Evolutionary conservation across 371 early-diverging fungal genomes (phyloP), one percentile per base, ranked within the genome.

Genomic region (Gilbertella persicaria): DNA sequence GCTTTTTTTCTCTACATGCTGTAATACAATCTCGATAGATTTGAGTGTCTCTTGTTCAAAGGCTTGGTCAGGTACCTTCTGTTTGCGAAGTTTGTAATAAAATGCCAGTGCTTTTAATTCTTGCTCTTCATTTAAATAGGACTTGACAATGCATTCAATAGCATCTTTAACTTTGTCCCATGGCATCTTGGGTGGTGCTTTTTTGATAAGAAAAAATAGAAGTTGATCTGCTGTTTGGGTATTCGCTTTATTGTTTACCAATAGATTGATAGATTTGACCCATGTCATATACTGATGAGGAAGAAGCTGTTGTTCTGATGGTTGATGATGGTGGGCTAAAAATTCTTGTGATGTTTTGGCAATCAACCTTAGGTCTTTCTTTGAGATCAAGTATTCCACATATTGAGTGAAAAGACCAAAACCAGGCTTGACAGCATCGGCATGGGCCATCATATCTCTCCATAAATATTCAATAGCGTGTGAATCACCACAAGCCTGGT

Each of bases 401-500:
- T 72, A 72, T 2, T 51, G 58, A 4, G 64, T 65, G 23, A 66
- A 72, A 2, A 72, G 38, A 3, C 30, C 30, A 39, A 55, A 38
- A 0, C 66, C 61, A 2, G 68, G 70, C 42, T 67, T 62, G 21
- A 67, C 50, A 4, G 20, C 50, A 36, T 67, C 60, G 12, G 24
- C 39, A 37, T 72, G 66, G 16, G 61, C 41, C 26, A 57, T 33
- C 13, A 71, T 46, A 33, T 71, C 65, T 29, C 60, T 60, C 77
- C 77, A 77, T 20, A 73, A 53, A 63, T 58, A 57, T 38, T 77
- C 77, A 25, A 68, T 53, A 2, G 73, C 77, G 42, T 66, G 68
- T 3, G 64, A 16, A 24, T 73, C 59, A 10, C 66, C 57, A 6
- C 56, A 45, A 4, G 44, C 43, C 20, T 56, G 47, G 53, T 71